Evolutionary conservation across 352 stramenopile species (phyloP), one percentile per base, ranked within the genome.

Genomic region (Globisporangium alternatum): DNA sequence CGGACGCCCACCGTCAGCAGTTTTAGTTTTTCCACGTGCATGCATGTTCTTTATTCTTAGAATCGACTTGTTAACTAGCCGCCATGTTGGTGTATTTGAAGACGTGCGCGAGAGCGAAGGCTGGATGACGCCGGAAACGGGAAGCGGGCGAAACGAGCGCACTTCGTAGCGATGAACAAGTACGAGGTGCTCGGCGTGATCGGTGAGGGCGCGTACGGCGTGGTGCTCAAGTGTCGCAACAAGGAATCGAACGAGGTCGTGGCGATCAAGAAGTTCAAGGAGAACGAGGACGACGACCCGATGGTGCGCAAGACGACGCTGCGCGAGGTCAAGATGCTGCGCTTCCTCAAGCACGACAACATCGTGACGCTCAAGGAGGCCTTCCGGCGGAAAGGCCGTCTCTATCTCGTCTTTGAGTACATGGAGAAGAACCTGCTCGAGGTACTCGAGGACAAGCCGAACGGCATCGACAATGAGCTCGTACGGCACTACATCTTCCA

Each of bases 201-300:
- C n/a, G 93, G 91, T 49, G 93, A 98, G 71, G 93, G 93, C 19
- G 90, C 93, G 3, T 98, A 98, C 72, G 93, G 93, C n/a, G 89
- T 97, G 19, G 91, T 98, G 45, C 84, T 98, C 47, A 93, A 96
- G 68, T 97, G 90, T 63, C 84, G 86, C 41, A 97, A 97, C 76
- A 97, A 98, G 60, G 96, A 99, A 67, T 98, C 94, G 13, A 93
- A 91, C 57, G 93, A 99, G 75, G 83, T 98, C 22, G 98, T 99
- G 9, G 98, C 98, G 5, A 99, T 99, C 75, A 99, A 99, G 75
- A 99, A 99, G 80, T 98, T 99, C 52, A 97, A 98, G 65, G 93
- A 98, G 68, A 92, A 80, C 48, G 90, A 97, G 57, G 85, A 93
- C 3, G 86, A 95, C 58, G 90, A 97, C 53, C 88, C 93, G 15